These are phyloP conservation scores for Aureobasidium namibiae DNA, from an alignment of 2,329 filamentous ascomycete genomes.

Conservation along the genomic window DNA sequence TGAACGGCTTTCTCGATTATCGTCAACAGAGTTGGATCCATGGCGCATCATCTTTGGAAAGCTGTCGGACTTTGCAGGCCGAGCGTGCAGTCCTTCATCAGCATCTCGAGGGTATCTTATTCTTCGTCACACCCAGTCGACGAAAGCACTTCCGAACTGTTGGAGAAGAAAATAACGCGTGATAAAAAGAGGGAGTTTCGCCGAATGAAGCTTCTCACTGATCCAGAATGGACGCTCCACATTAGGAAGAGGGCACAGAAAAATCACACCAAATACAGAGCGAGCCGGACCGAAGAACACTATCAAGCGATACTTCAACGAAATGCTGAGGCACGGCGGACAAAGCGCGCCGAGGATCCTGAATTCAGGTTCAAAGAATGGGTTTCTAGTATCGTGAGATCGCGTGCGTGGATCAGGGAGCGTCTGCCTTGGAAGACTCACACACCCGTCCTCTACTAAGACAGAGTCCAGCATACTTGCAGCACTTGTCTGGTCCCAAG, in stretches of 20 bases:
- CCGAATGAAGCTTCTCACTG: neutral
- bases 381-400: neutral
- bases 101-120: neutral
- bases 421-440: neutral
- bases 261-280: neutral
- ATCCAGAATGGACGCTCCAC: neutral
- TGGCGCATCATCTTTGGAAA: neutral
- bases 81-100: neutral
- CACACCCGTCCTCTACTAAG: neutral
- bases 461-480: neutral
- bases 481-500: neutral
- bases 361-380: neutral
- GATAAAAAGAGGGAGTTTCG: neutral
- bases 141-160: neutral
- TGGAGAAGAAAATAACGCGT: neutral
- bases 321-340: neutral
- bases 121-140: neutral
- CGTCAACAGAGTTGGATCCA: neutral
- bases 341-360: neutral
- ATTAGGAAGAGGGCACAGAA: neutral
- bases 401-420: neutral
- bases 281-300: neutral
- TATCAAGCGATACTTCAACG: neutral
- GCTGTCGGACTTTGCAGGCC: neutral
- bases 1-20: neutral